These are phyloP conservation scores for Kwoniella sp. DNA, from an alignment of 768 basidiomycete genomes.

Conservation along the genomic window DNA sequence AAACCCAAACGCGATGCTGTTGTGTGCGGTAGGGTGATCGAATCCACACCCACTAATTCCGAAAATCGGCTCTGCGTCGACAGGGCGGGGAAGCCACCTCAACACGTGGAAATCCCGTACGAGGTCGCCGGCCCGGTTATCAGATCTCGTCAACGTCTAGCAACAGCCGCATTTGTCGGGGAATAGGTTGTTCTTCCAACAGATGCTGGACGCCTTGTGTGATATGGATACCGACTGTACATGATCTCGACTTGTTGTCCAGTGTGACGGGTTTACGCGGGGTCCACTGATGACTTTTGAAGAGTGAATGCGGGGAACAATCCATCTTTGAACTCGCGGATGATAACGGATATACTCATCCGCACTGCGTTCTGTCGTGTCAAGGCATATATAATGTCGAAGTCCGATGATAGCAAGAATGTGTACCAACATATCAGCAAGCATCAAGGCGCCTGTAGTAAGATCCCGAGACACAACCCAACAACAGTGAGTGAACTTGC, in stretches of 20 bases:
- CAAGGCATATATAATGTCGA: background rate
- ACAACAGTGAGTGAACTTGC: background rate
- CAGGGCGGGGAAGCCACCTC: background rate
- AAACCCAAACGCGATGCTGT: too few relatives aligned
- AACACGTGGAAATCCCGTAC: background rate
- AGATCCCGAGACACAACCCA: too few relatives aligned
- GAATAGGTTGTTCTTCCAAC: background rate
- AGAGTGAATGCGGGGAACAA: background rate
- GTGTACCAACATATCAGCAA: background rate
- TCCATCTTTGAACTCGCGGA: background rate
- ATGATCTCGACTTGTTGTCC: too few relatives aligned
- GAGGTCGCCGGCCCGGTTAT: background rate
- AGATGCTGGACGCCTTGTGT: too few relatives aligned
- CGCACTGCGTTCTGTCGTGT: background rate
- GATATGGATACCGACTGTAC: background rate
- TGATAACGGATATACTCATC: background rate
- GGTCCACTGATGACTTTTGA: background rate
- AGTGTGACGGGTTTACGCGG: conserved; percentile 7
- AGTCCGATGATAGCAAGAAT: too few relatives aligned
- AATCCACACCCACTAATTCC: background rate
- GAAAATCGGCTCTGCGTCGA: background rate
- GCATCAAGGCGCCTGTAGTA: too few relatives aligned
- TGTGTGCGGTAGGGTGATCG: too few relatives aligned
- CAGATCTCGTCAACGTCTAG: background rate
- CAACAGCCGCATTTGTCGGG: background rate